A percentile compares a stretch with the other conserved stretches of the same genome.
phyloP scores from a whole-genome alignment of 352 stramenopile genomes.

The Globisporangium acanthophoron region DNA sequence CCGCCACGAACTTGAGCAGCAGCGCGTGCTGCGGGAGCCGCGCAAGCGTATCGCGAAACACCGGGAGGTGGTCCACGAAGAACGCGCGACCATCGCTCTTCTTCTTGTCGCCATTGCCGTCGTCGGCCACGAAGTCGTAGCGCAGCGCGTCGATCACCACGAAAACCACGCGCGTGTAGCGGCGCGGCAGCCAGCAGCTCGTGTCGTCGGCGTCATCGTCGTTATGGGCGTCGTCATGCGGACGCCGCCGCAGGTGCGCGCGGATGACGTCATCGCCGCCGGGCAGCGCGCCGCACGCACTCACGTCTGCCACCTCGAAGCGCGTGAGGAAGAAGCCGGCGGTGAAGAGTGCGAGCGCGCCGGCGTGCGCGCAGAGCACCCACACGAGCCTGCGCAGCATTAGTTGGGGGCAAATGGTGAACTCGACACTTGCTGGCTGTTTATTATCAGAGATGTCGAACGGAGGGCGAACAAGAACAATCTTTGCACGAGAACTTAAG shows the following conservation, averaged over 20 bases:
- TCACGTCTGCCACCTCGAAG: constrained; percentile 75
- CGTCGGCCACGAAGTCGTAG: constrained; percentile 91
- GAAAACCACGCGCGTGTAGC: constrained; percentile 87
- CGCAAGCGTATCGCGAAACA: constrained; percentile 66
- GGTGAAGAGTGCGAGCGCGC: constrained; percentile 77
- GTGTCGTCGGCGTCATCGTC: constrained; percentile 8
- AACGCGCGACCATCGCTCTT: constrained; percentile 19
- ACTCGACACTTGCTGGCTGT: neutral
- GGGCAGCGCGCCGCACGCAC: constrained; percentile 37
- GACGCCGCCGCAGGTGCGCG: constrained; percentile 4
- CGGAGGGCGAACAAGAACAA: neutral
- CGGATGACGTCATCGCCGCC: constrained; percentile 1
- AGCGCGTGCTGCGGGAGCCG: constrained; percentile 48
- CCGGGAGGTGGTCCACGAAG: constrained; percentile 80
- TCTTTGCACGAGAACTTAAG: neutral
- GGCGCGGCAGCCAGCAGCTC: constrained; percentile 70
- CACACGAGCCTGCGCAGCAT: constrained; percentile 14
- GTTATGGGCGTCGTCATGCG: neutral
- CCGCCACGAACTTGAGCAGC: constrained; percentile 94
- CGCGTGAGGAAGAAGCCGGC: constrained; percentile 88
- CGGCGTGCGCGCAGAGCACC: constrained; percentile 39
- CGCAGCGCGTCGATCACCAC: constrained; percentile 96
- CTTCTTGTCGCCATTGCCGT: neutral
- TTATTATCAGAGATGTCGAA: neutral
- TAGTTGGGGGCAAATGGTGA: neutral